A percentile compares a stretch with the other conserved stretches of the same genome.
phyloP scores from a whole-genome alignment of 306 rosid genomes.

The Vachellia collinsii region DNA sequence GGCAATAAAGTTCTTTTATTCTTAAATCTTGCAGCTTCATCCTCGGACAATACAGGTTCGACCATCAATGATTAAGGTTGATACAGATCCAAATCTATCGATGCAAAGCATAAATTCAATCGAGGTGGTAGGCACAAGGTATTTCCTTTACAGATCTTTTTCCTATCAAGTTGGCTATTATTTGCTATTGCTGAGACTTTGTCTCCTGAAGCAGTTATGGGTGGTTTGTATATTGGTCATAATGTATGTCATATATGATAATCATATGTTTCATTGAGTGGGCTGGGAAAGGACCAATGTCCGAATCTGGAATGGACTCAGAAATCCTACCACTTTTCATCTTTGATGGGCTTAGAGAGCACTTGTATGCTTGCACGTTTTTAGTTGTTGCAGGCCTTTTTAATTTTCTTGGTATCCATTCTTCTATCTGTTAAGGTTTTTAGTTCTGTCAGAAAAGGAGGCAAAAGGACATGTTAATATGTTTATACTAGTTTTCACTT shows the following conservation, averaged over 20 bases:
- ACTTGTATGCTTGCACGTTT: not conserved
- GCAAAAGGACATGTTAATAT: not conserved
- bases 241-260: not conserved
- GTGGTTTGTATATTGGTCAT: not conserved
- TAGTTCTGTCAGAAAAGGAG: not conserved
- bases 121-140: conserved; percentile 85
- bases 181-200: not conserved
- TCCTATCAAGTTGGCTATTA: not conserved
- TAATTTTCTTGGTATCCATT: conserved; percentile 4
- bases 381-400: not conserved
- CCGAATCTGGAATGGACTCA: not conserved
- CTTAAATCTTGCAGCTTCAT: conserved; percentile 61
- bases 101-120: conserved; percentile 55
- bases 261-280: not conserved
- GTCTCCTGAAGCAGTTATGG: not conserved
- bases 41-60: conserved; percentile 68
- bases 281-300: not conserved
- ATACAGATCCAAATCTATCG: conserved; percentile 35
- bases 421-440: not conserved
- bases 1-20: conserved; percentile 5
- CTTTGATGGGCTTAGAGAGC: not conserved
- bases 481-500: conserved; percentile 6
- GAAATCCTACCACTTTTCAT: not conserved
- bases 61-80: conserved; percentile 72
- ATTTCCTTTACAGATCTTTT: conserved; percentile 7